These are phyloP conservation scores for Yarrowia galli DNA, from an alignment of 1,139 yeast species.

Conservation along the genomic window DNA sequence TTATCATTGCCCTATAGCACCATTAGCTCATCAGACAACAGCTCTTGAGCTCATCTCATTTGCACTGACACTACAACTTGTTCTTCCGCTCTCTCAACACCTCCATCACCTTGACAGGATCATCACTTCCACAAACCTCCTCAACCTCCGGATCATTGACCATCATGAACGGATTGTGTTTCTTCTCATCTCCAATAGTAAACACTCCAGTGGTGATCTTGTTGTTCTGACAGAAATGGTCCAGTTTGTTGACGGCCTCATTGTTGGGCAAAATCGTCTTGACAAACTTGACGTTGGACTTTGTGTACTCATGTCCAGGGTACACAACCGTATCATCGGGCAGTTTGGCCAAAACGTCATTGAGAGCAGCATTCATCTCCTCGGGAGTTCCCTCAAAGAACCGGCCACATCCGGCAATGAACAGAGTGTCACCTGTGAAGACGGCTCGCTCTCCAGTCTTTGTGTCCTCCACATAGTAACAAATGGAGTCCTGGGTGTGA, in stretches of 20 bases:
- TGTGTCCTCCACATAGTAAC: constrained; percentile 75
- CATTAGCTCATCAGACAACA: too few relatives aligned
- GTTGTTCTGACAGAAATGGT: constrained; percentile 58
- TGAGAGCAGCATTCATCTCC: constrained; percentile 79
- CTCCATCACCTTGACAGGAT: constrained; percentile 65
- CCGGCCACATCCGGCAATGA: constrained; percentile 94
- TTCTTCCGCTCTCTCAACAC: constrained; percentile 76
- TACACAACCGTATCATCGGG: constrained; percentile 74
- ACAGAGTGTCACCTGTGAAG: constrained; percentile 94
- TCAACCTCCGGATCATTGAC: constrained; percentile 65
- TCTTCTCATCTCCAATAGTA: constrained; percentile 82
- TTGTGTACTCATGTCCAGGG: constrained; percentile 97
- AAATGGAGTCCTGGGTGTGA: constrained; percentile 94
- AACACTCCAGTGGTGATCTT: constrained; percentile 84
- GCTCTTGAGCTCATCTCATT: too few relatives aligned
- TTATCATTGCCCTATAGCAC: too few relatives aligned
- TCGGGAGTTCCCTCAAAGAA: constrained; percentile 89
- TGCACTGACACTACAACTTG: constrained; percentile 45
- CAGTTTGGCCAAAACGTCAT: constrained; percentile 61
- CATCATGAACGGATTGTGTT: constrained; percentile 90
- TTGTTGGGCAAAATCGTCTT: constrained; percentile 61
- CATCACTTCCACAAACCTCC: constrained; percentile 55
- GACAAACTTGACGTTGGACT: constrained; percentile 78
- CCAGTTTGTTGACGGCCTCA: constrained; percentile 64
- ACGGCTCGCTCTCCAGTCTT: constrained; percentile 71